Evolutionary conservation across 108 stramenopile genomes (phyloP).

Genomic region (Cyclostephanos invisitatus): DNA sequence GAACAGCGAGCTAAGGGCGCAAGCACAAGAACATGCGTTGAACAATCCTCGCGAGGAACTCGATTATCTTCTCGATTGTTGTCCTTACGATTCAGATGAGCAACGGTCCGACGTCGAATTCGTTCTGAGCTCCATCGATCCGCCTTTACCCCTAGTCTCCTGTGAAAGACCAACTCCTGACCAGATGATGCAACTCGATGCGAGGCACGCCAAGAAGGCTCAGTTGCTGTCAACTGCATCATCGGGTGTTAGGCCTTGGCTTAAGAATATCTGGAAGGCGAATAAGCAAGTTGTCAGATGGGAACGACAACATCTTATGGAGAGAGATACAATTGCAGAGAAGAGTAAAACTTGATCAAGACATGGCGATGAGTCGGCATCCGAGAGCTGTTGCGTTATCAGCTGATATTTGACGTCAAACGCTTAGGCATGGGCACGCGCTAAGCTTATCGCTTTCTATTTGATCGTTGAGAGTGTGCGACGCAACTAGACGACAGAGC

Average conservation of each 20-base stretch:
- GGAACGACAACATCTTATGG: constrained; percentile 19
- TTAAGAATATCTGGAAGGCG: constrained; percentile 52
- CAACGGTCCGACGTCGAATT: constrained; percentile 33
- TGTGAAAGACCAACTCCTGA: constrained; percentile 35
- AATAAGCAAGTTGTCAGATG: constrained; percentile 38
- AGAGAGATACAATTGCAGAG: neutral
- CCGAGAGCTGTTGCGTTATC: neutral
- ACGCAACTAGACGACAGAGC: too few relatives aligned
- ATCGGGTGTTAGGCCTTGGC: constrained; percentile 29
- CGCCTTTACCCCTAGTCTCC: constrained; percentile 19
- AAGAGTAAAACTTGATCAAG: neutral
- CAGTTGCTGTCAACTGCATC: constrained; percentile 28
- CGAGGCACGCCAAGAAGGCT: constrained; percentile 33
- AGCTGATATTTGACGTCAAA: neutral
- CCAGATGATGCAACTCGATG: constrained; percentile 45
- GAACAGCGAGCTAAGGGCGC: constrained; percentile 9
- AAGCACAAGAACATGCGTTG: constrained; percentile 23
- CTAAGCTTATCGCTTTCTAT: too few relatives aligned
- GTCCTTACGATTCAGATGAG: constrained; percentile 49
- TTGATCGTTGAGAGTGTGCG: too few relatives aligned
- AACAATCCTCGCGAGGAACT: constrained; percentile 40
- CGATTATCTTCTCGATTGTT: constrained; percentile 37
- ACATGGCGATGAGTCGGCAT: neutral
- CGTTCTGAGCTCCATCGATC: constrained; percentile 35
- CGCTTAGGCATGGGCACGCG: too few relatives aligned